Percentiles rank a stretch among this genome's conserved stretches.
phyloP scores from a whole-genome alignment of 768 basidiomycete genomes.

The Dacryopinax spathularia region DNA sequence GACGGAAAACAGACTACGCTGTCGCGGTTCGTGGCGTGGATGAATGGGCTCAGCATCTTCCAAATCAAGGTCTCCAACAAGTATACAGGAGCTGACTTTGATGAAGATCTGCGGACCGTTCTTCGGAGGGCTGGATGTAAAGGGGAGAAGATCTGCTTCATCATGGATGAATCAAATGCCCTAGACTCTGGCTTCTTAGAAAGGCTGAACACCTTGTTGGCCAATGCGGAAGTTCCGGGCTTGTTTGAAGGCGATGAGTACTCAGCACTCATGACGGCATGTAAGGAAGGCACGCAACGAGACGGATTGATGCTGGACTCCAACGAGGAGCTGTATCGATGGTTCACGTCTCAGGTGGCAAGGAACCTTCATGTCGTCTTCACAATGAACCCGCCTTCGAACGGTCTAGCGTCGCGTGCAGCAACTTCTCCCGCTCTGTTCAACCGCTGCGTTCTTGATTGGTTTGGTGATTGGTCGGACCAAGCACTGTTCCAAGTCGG shows the following conservation, averaged over 20 bases:
- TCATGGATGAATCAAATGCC: conserved; percentile 99
- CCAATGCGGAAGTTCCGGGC: conserved; percentile 99
- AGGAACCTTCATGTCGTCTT: conserved; percentile 97
- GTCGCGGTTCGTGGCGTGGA: conserved; percentile 98
- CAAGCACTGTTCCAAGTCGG: conserved; percentile 98
- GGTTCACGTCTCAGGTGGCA: conserved; percentile 98
- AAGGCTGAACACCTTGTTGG: conserved; percentile 98
- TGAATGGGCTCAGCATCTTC: conserved; percentile 97
- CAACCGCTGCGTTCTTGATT: conserved; percentile 98
- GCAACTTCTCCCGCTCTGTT: conserved; percentile 96
- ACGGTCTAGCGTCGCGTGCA: conserved; percentile 86
- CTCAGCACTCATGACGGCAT: conserved; percentile 94
- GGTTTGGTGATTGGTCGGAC: conserved; percentile 99
- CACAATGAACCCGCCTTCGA: conserved; percentile 97
- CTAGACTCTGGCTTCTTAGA: conserved; percentile 98
- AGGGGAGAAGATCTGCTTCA: conserved; percentile 98
- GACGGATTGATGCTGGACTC: conserved; percentile 98
- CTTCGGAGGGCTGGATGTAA: conserved; percentile 93
- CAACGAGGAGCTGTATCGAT: conserved; percentile 90
- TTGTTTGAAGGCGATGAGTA: conserved; percentile 99
- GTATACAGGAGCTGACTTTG: conserved; percentile 96
- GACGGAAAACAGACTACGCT: conserved; percentile 61
- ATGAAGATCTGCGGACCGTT: conserved; percentile 90
- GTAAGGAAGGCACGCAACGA: conserved; percentile 97
- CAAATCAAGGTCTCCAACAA: conserved; percentile 99